Conservation (phyloP, 2,329 filamentous ascomycete genomes). For the Fulvia fulva region DNA sequence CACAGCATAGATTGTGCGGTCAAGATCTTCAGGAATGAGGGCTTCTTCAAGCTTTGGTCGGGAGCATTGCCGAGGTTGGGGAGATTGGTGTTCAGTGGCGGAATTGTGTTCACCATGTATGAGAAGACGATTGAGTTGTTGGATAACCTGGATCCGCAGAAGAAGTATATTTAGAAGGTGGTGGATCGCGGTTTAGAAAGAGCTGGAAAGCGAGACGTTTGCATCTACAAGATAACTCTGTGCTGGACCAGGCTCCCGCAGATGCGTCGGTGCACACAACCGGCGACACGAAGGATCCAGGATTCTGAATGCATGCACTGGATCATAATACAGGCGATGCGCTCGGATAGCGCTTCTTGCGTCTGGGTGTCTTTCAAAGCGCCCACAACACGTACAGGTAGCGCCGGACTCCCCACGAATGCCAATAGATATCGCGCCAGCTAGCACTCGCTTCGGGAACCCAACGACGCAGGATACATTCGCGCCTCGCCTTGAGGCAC, state of each 20-base stretch:
- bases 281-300: too few relatives aligned
- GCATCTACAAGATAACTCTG: background rate
- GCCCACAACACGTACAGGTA: too few relatives aligned
- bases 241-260: background rate
- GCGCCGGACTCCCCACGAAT: too few relatives aligned
- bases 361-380: too few relatives aligned
- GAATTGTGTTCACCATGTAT: slow-evolving; percentile 97
- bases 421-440: too few relatives aligned
- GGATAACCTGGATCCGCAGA: slow-evolving; percentile 73
- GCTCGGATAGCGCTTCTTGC: too few relatives aligned
- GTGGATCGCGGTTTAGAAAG: background rate
- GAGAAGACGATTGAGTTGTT: slow-evolving; percentile 94
- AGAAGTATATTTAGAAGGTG: slow-evolving; percentile 61
- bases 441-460: too few relatives aligned
- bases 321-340: too few relatives aligned
- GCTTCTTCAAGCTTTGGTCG: slow-evolving; percentile 86
- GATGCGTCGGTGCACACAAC: too few relatives aligned
- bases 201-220: background rate
- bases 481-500: too few relatives aligned
- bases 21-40: slow-evolving; percentile 84
- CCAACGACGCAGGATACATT: too few relatives aligned
- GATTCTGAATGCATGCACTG: too few relatives aligned
- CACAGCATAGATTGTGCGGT: slow-evolving; percentile 81
- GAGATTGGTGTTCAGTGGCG: slow-evolving; percentile 82
- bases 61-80: slow-evolving; percentile 83